Base-by-base conservation (phyloP, 768 basidiomycete species). In the Lactarius quietus region DNA sequence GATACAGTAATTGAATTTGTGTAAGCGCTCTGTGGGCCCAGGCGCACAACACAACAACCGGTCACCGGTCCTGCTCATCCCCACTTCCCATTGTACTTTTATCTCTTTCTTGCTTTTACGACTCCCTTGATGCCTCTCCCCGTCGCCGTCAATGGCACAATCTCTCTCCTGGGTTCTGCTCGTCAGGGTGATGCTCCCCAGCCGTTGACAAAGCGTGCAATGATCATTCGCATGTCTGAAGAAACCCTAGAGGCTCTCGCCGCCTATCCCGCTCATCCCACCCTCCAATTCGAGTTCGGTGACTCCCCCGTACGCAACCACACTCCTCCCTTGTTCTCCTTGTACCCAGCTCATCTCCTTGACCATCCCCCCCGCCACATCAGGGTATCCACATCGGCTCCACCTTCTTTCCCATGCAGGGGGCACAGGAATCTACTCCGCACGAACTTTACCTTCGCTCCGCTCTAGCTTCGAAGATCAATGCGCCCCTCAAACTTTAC, bases 401-500 rank as follows among this genome's bases (percentile, higher is more conserved):
- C 29, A 73, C 80, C 2, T 86, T 84, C 78, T 92, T 85, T 64
- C 80, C 87, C 1, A 83, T 90, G 80, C 78, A 76, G 3, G 74
- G 81, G 6, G 74, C 75, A 62, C 78, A 78, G 62, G 90, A 90
- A 74, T 80, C 78, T 65, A 73, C 79, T 1, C 78, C 81, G 9
- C 88, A 91, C 69, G 91, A 93, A 67, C 80, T 93, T 35, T 93
- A 90, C 74, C 81, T 92, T 26, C 83, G 89, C 18, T 78, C 84
- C 15, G 78, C 86, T 41, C 82, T 83, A 18, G 79, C 82, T 9
- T 76, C 81, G 28, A 87, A 85, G 73, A 84, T 82, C 57, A 83
- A 79, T 68, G 83, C 84, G 0, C 86, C 88, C 1, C 82, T 92
- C 69, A 90, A 89, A 73, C 83, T 89, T 23, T 83, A 87, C 69